Evolutionary conservation across 1,284 basidiomycete species (phyloP), one percentile per base, ranked within the genome.

Genomic region (Salmacisia buchloeana): DNA sequence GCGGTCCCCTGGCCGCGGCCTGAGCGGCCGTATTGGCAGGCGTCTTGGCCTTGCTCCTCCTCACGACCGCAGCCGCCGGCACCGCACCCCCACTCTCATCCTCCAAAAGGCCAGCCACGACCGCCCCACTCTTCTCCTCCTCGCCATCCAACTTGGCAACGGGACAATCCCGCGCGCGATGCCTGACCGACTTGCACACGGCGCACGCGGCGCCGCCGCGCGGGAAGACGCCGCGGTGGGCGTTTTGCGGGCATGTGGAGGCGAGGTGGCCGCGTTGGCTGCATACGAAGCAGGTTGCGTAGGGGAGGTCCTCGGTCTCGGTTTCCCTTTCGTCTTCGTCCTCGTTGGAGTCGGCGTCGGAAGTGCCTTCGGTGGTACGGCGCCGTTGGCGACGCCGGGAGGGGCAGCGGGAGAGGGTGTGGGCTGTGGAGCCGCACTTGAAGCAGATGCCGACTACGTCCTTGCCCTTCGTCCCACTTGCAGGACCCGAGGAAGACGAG

Each of bases 131-230:
- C 41, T 18, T 21, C 3, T n/a, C 10, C 18, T 2, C 41, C 1
- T 2, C 41, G 1, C 18, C 67, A 35, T 43, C 86, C 76, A 84
- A 82, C 74, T 85, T 85, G 62, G 88, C 81, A 64, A 89, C 78
- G 33, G 82, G 83, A 77, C 93, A 97, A 79, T 94, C 86, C 73
- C 86, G 89, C 0, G 91, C 92, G 10, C 94, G 84, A 82, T 96
- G 93, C 1, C 87, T 85, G 2, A 88, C 92, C 59, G 89, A 86
- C 2, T 87, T 86, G 76, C 93, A 97, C 10, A 96, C 83, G 76
- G 92, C 94, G 77, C 93, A 97, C 77, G 92, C 93, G 63, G 84
- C 85, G 2, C 93, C 93, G 25, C 93, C 93, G 69, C 94, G 89
- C 0, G 92, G 91, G 75, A 96, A 97, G 31, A 96, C 84, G 1